Evolutionary conservation across 768 basidiomycete genomes (phyloP).

Genomic region (Tylopilus vinaceipallidus): DNA sequence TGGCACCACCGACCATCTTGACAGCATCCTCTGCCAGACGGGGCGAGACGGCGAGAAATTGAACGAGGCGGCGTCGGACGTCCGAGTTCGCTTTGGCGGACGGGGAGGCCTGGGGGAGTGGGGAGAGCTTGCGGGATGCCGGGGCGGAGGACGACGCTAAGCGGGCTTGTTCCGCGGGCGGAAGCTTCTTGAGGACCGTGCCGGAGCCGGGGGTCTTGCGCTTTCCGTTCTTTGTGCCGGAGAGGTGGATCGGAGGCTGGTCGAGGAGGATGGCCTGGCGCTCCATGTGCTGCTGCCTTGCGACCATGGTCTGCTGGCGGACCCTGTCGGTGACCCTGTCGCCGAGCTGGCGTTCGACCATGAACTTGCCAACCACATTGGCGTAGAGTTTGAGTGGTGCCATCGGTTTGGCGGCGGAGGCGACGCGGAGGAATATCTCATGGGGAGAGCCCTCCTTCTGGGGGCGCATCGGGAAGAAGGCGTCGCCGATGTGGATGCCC

Average conservation of each 20-base stretch:
- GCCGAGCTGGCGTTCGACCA: constrained; percentile 61
- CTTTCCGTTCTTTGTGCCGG: constrained; percentile 40
- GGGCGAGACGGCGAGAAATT: constrained; percentile 49
- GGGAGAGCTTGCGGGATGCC: constrained; percentile 31
- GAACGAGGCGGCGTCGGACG: constrained; percentile 44
- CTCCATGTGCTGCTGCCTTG: constrained; percentile 48
- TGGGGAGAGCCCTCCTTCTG: constrained; percentile 55
- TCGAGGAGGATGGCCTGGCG: constrained; percentile 45
- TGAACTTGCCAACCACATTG: constrained; percentile 70
- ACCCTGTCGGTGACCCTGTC: constrained; percentile 41
- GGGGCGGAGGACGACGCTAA: constrained; percentile 29
- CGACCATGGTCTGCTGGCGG: constrained; percentile 45
- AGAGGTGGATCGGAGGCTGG: constrained; percentile 30
- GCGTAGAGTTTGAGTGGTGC: constrained; percentile 73
- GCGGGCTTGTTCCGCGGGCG: constrained; percentile 30
- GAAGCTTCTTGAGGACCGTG: constrained; percentile 24
- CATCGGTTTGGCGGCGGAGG: constrained; percentile 54
- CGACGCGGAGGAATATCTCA: constrained; percentile 70
- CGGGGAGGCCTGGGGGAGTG: constrained; percentile 22
- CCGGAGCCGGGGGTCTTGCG: constrained; percentile 37
- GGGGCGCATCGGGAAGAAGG: constrained; percentile 59
- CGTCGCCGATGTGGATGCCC: constrained; percentile 66
- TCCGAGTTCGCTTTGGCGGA: constrained; percentile 19
- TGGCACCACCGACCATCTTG: constrained; percentile 44
- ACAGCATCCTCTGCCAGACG: constrained; percentile 39